Evolutionary conservation across 495 filamentous ascomycete genomes (phyloP).

Genomic region (Durotheca rogersii): DNA sequence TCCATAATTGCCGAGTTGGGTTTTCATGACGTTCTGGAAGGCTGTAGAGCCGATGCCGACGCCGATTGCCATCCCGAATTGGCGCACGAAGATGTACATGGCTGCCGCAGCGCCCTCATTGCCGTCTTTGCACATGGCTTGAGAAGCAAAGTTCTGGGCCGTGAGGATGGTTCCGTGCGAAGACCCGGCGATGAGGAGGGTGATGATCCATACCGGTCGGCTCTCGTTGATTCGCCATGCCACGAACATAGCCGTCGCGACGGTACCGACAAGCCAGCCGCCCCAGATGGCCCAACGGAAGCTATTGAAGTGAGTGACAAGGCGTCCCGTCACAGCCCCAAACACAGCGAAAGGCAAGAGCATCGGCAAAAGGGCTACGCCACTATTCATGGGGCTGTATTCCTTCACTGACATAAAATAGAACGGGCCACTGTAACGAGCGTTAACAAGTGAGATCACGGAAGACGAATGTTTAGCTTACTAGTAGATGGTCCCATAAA

Average conservation of each 20-base stretch:
- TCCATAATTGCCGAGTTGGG: conserved; percentile 43
- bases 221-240: conserved; percentile 49
- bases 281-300: conserved; percentile 58
- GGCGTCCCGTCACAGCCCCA: conserved; percentile 51
- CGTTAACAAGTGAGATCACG: conserved; percentile 37
- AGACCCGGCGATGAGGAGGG: conserved; percentile 54
- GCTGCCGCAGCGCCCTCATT: conserved; percentile 57
- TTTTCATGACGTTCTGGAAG: conserved; percentile 60
- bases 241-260: conserved; percentile 52
- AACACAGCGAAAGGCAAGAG: conserved; percentile 50
- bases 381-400: conserved; percentile 54
- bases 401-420: conserved; percentile 64
- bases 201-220: conserved; percentile 51
- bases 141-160: conserved; percentile 52
- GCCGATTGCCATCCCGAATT: conserved; percentile 63
- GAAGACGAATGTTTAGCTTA: too few relatives aligned
- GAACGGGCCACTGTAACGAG: conserved; percentile 61
- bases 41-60: conserved; percentile 63
- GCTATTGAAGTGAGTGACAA: conserved; percentile 49
- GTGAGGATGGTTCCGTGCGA: conserved; percentile 57
- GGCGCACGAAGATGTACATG: conserved; percentile 61
- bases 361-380: conserved; percentile 54
- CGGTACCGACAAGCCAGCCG: conserved; percentile 55
- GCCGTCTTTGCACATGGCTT: conserved; percentile 49
- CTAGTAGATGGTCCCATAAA: conserved; percentile 38